Conservation (phyloP, 2,329 filamentous ascomycete species). For the Aureobasidium sp. region DNA sequence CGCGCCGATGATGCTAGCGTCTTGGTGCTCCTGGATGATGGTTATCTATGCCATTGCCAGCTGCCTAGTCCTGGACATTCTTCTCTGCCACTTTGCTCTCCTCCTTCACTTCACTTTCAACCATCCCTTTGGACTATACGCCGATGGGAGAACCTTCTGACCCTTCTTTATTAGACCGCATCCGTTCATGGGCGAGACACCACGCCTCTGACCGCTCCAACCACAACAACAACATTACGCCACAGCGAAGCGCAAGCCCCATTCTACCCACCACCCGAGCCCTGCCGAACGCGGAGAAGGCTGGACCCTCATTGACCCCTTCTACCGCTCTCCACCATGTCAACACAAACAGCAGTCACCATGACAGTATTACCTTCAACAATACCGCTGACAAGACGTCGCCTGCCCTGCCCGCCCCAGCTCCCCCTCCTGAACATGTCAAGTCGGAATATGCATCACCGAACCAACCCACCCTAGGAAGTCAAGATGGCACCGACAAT, state of each 20-base stretch:
- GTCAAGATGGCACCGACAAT: slow-evolving; percentile 21
- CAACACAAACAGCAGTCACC: slow-evolving; percentile 22
- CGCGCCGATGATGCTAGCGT: slow-evolving; percentile 4
- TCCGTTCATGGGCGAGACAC: slow-evolving; percentile 41
- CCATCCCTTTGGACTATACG: slow-evolving; percentile 16
- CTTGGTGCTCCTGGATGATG: not conserved
- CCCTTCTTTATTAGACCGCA: slow-evolving; percentile 42
- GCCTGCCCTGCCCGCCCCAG: slow-evolving; percentile 23
- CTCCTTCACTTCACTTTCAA: slow-evolving; percentile 10
- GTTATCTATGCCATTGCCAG: slow-evolving; percentile 4
- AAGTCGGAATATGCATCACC: slow-evolving; percentile 42
- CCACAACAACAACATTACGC: slow-evolving; percentile 14
- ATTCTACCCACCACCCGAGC: slow-evolving; percentile 21
- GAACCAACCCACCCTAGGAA: slow-evolving; percentile 45
- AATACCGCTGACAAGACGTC: slow-evolving; percentile 24
- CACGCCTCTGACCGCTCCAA: slow-evolving; percentile 28
- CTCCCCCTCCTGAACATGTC: slow-evolving; percentile 24
- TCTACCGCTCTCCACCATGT: not conserved
- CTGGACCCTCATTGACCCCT: slow-evolving; percentile 12
- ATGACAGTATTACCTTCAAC: slow-evolving; percentile 16
- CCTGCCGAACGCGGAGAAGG: not conserved
- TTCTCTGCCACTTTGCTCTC: slow-evolving; percentile 3
- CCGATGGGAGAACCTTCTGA: slow-evolving; percentile 49
- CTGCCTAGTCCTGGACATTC: not conserved
- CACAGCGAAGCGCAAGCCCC: slow-evolving; percentile 21